Evolutionary conservation across 257 asterid species (phyloP).

Genomic region (Voacanga thouarsii): DNA sequence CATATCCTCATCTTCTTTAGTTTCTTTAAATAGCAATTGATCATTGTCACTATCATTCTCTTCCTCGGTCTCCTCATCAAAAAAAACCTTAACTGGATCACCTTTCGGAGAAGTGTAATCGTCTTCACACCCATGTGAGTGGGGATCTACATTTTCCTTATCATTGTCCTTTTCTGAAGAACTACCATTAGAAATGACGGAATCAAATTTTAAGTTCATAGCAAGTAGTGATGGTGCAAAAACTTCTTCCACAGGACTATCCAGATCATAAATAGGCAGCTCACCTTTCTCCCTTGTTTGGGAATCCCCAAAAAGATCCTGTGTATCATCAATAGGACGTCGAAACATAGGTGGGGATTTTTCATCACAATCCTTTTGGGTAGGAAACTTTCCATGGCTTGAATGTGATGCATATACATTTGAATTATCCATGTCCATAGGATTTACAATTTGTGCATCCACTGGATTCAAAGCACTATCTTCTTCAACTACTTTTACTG

Average conservation of each 20-base stretch:
- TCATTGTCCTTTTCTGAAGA: slow-evolving; percentile 71
- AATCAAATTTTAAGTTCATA: slow-evolving; percentile 75
- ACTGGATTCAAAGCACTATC: slow-evolving; percentile 15
- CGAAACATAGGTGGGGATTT: slow-evolving; percentile 49
- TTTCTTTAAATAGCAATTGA: slow-evolving; percentile 44
- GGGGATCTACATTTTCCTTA: slow-evolving; percentile 62
- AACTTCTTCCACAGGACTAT: slow-evolving; percentile 48
- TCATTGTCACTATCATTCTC: slow-evolving; percentile 86
- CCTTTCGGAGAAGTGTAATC: slow-evolving; percentile 42
- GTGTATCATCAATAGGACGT: slow-evolving; percentile 62
- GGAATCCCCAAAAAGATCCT: slow-evolving; percentile 77
- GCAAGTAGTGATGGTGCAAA: slow-evolving; percentile 62
- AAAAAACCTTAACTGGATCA: slow-evolving; percentile 67
- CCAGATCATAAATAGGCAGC: slow-evolving; percentile 32
- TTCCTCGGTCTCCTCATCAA: slow-evolving; percentile 97
- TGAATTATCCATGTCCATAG: slow-evolving; percentile 25
- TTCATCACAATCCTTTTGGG: slow-evolving; percentile 39
- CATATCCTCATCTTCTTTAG: slow-evolving; percentile 67
- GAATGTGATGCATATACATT: slow-evolving; percentile 28
- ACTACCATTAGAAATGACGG: slow-evolving; percentile 69
- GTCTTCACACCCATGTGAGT: slow-evolving; percentile 26
- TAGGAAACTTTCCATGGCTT: slow-evolving; percentile 26
- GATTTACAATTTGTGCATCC: slow-evolving; percentile 23
- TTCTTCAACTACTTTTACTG: slow-evolving; percentile 25
- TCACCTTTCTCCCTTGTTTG: slow-evolving; percentile 39